A percentile compares a stretch with the other conserved stretches of the same genome.
phyloP scores from a whole-genome alignment of 305 asterid species.

The Nicotiana rustica region DNA sequence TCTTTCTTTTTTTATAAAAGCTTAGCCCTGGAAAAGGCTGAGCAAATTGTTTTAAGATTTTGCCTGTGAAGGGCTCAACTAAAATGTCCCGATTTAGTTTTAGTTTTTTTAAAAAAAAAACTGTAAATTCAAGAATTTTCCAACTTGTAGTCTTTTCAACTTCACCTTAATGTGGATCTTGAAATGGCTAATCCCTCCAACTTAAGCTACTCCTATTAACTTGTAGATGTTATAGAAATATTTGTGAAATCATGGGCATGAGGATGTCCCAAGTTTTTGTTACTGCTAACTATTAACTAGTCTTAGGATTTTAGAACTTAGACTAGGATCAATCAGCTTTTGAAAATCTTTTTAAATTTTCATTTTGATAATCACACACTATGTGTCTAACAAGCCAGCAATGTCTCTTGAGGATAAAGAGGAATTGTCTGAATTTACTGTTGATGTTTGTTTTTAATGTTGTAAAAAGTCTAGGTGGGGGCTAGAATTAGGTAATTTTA shows the following conservation, averaged over 20 bases:
- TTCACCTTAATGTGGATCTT: slow-evolving; percentile 28
- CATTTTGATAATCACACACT: slow-evolving; percentile 33
- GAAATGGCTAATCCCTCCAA: slow-evolving; percentile 32
- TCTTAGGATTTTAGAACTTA: slow-evolving; percentile 66
- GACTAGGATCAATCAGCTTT: slow-evolving; percentile 51
- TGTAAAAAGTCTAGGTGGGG: slow-evolving; percentile 42
- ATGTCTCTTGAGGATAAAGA: slow-evolving; percentile 61
- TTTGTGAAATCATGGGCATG: slow-evolving; percentile 54
- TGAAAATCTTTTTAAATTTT: slow-evolving; percentile 34
- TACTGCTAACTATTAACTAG: slow-evolving; percentile 45
- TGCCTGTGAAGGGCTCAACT: slow-evolving; percentile 41
- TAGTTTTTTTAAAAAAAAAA: slow-evolving; percentile 49
- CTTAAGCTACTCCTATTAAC: slow-evolving; percentile 12
- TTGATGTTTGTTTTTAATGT: slow-evolving; percentile 33
- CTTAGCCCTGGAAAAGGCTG: slow-evolving; percentile 67
- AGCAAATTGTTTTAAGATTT: slow-evolving; percentile 36
- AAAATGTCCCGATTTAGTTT: slow-evolving; percentile 43
- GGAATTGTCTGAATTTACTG: slow-evolving; percentile 41
- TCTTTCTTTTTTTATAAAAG: slow-evolving; percentile 22
- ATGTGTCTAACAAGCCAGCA: slow-evolving; percentile 45
- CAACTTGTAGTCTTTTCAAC: slow-evolving; percentile 22
- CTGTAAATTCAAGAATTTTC: slow-evolving; percentile 41
- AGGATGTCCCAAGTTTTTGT: slow-evolving; percentile 62
- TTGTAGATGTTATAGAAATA: slow-evolving; percentile 40
- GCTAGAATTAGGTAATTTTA: slow-evolving; percentile 60